Evolutionary conservation across 2,329 filamentous ascomycete species (phyloP), one percentile per base, ranked within the genome.

Genomic region (Arachnomyces sp.): DNA sequence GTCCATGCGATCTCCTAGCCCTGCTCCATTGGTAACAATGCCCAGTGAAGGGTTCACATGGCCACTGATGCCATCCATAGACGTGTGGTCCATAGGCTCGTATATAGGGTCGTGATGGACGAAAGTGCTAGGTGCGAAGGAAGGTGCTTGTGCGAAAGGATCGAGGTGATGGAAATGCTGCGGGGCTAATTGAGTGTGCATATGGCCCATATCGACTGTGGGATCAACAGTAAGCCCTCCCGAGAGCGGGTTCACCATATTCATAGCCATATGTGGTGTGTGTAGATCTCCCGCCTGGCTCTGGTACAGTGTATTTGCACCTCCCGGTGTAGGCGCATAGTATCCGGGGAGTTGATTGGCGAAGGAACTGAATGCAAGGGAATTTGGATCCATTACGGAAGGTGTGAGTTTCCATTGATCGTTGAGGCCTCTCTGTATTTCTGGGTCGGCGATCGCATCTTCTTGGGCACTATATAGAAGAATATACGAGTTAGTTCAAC

Each of bases 391-490:
- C 57, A 96, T 75, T 42, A 94, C 71, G 15, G 88, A 92, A 3
- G 89, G 87, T 2, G 89, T 94, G 56, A 94, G 88, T 49, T 84
- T 77, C 81, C 89, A 92, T 52, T 76, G 79, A 51, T 95, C 88
- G 54, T 83, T 80, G 31, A 82, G 76, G 13, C 81, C 83, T 58
- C 84, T 78, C 4, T 87, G 86, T 3, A 86, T 94, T 14, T 84
- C 20, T 5, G 5, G 20, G 20, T 25, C 20, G 5, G 20, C 20
- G 82, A 56, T 94, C 87, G 55, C 20, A 25, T 25, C 20, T 9
- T 25, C 20, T 25, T 25, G 20, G 5, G 20, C 59, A 49, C 68
- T 73, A 53, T 43, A 34, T 28, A 36, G 14, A 31, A 36, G 34
- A 25, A 20, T 29, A 16, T 14, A 12, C 17, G 7, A 38, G 20